Percentiles rank a stretch among this genome's conserved stretches.
phyloP scores from a whole-genome alignment of 108 stramenopile genomes.

The Bacterosira constricta region DNA sequence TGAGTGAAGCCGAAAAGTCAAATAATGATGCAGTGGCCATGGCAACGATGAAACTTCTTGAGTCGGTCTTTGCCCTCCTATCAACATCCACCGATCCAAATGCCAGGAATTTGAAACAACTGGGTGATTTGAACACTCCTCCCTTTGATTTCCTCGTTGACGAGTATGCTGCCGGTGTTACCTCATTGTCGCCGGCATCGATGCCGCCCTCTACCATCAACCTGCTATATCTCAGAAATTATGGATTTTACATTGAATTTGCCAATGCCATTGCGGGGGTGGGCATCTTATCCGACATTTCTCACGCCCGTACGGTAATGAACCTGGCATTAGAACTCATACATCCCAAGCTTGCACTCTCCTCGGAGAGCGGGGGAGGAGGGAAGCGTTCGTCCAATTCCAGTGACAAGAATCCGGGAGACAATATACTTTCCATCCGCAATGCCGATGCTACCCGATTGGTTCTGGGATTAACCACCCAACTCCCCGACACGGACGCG shows the following conservation, averaged over 20 bases:
- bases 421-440: conserved; percentile 48
- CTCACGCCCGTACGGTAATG: conserved; percentile 51
- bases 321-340: conserved; percentile 75
- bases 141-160: conserved; percentile 24
- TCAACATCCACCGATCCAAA: conserved; percentile 63
- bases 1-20: conserved; percentile 17
- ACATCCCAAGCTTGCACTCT: conserved; percentile 61
- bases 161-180: conserved; percentile 9
- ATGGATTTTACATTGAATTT: conserved; percentile 80
- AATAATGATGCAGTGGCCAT: conserved; percentile 11
- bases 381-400: conserved; percentile 28
- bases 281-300: conserved; percentile 52
- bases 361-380: conserved; percentile 44
- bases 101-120: conserved; percentile 41
- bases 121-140: conserved; percentile 26
- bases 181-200: conserved; percentile 46
- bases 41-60: conserved; percentile 52
- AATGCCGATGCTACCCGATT: conserved; percentile 84
- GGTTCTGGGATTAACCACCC: conserved; percentile 73
- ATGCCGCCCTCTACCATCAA: conserved; percentile 51
- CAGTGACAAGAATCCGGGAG: conserved; percentile 20
- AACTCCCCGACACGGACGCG: conserved; percentile 54
- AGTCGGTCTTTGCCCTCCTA: conserved; percentile 57
- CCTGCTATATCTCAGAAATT: conserved; percentile 61
- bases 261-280: conserved; percentile 65